Conservation (phyloP, 345 rosid genomes). For the Murraya paniculata region DNA sequence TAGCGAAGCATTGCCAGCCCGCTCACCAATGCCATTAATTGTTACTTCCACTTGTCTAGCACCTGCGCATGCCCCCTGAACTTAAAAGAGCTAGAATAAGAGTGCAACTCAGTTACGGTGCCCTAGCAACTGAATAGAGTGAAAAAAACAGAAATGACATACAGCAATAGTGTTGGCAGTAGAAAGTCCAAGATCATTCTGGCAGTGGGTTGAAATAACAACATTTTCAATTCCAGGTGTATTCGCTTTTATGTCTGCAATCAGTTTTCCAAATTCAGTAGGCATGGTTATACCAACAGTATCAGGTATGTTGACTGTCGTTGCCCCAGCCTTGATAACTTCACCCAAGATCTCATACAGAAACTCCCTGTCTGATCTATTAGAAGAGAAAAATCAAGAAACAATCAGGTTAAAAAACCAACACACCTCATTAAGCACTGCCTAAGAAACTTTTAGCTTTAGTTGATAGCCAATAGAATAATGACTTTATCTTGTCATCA, state of each 20-base stretch:
- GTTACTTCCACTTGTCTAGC: slow-evolving; percentile 97
- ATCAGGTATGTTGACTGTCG: slow-evolving; percentile 92
- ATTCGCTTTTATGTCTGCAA: slow-evolving; percentile 84
- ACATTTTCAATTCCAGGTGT: slow-evolving; percentile 88
- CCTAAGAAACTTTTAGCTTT: not conserved
- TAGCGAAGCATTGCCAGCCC: slow-evolving; percentile 98
- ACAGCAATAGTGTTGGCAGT: slow-evolving; percentile 94
- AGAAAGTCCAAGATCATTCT: slow-evolving; percentile 99
- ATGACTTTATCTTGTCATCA: not conserved
- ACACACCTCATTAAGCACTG: not conserved
- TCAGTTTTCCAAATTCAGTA: slow-evolving; percentile 72
- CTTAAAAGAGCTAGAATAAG: slow-evolving; percentile 16
- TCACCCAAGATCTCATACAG: slow-evolving; percentile 81
- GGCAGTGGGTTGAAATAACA: slow-evolving; percentile 91
- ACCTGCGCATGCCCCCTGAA: slow-evolving; percentile 87
- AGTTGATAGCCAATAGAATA: not conserved
- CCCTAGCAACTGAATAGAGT: not conserved
- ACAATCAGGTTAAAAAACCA: not conserved
- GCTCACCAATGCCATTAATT: slow-evolving; percentile 94
- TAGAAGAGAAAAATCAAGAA: not conserved
- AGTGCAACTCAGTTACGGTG: slow-evolving; percentile 13
- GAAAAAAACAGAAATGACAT: slow-evolving; percentile 20
- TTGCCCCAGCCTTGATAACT: slow-evolving; percentile 94
- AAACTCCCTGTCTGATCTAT: slow-evolving; percentile 84
- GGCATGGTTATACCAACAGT: slow-evolving; percentile 92